phyloP scores from a whole-genome alignment of 148 eudicot species.

The Amaranthus palmeri region DNA sequence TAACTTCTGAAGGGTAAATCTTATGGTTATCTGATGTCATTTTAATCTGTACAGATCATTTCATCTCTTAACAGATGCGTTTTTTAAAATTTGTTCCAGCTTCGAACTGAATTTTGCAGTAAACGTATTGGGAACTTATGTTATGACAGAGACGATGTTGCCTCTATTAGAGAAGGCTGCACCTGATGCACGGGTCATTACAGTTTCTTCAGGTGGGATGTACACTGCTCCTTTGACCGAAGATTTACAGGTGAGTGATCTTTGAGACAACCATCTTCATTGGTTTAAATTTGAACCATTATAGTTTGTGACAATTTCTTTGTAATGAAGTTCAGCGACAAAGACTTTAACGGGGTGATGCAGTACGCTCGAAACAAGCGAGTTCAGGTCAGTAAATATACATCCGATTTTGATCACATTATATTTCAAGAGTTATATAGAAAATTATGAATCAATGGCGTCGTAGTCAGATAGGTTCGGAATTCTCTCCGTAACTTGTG shows the following conservation, averaged over 20 bases:
- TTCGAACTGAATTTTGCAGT: conserved; percentile 87
- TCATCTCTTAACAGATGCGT: conserved; percentile 12
- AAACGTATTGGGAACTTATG: conserved; percentile 78
- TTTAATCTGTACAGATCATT: background rate
- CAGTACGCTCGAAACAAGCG: conserved; percentile 94
- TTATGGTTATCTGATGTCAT: background rate
- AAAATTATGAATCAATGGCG: too few species aligned
- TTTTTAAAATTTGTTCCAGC: conserved; percentile 31
- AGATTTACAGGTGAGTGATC: conserved; percentile 64
- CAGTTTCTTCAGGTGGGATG: conserved; percentile 95
- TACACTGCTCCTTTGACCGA: conserved; percentile 66
- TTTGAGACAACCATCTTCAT: background rate
- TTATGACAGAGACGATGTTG: conserved; percentile 66
- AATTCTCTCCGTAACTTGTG: too few species aligned
- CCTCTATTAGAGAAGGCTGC: conserved; percentile 85
- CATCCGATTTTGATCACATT: background rate
- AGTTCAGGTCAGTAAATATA: conserved; percentile 52
- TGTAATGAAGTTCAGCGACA: conserved; percentile 53
- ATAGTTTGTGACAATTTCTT: background rate
- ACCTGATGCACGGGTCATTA: conserved; percentile 88
- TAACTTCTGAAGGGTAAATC: conserved; percentile 75
- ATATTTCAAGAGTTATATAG: background rate
- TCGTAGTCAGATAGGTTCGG: too few species aligned
- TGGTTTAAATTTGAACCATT: background rate
- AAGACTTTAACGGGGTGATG: conserved; percentile 51